Evolutionary conservation across 2,329 filamentous ascomycete genomes (phyloP).

Genomic region (Metarhizium brunneum): DNA sequence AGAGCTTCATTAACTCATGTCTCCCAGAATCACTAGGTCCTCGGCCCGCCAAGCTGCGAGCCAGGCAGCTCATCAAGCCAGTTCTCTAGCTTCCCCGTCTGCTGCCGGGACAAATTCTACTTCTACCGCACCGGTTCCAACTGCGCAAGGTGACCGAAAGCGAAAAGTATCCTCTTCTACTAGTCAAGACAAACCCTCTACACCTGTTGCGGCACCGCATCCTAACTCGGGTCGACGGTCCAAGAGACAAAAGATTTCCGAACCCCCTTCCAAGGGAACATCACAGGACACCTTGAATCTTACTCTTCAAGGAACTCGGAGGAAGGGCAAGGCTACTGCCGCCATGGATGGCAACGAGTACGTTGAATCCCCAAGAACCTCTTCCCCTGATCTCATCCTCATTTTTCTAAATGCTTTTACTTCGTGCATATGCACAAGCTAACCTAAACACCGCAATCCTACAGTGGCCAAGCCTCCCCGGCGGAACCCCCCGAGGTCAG

Average conservation of each 20-base stretch:
- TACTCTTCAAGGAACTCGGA: conserved; percentile 37
- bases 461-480: conserved; percentile 34
- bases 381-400: background rate
- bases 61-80: conserved; percentile 38
- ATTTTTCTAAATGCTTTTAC: background rate
- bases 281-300: conserved; percentile 16
- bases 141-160: conserved; percentile 53
- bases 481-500: conserved; percentile 51
- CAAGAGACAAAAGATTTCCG: conserved; percentile 62
- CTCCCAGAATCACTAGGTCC: conserved; percentile 91
- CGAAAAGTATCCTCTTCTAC: conserved; percentile 52
- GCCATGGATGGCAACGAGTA: conserved; percentile 71
- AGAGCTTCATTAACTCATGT: conserved; percentile 60
- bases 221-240: conserved; percentile 45
- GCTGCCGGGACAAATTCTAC: conserved; percentile 10
- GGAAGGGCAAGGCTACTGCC: conserved; percentile 50
- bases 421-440: background rate
- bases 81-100: conserved; percentile 29
- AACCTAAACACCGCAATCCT: conserved; percentile 7
- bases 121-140: conserved; percentile 18
- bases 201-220: conserved; percentile 23
- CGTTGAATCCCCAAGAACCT: conserved; percentile 9
- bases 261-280: conserved; percentile 29
- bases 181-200: conserved; percentile 34
- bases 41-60: conserved; percentile 81